A percentile compares a stretch with the other conserved stretches of the same genome.
These are phyloP conservation scores for Coleophoma eucalyptorum DNA, from an alignment of 2,329 filamentous ascomycete genomes.

Conservation along the genomic window DNA sequence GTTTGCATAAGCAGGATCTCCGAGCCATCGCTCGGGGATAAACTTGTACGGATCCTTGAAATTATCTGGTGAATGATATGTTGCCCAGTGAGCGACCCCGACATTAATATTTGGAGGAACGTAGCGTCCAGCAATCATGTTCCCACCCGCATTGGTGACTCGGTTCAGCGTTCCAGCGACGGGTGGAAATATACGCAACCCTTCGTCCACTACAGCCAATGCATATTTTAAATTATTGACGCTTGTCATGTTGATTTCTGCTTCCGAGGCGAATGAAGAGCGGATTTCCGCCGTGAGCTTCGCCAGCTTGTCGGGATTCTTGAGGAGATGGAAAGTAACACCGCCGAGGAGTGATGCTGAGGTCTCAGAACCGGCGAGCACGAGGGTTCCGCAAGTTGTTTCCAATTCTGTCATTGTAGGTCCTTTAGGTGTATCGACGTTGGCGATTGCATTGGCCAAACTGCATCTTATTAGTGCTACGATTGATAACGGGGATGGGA, in stretches of 20 bases:
- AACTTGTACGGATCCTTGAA: constrained; percentile 13
- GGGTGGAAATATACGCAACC: constrained; percentile 31
- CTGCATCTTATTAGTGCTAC: neutral
- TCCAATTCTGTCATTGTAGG: constrained; percentile 9
- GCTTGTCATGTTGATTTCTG: constrained; percentile 8
- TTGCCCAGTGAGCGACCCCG: constrained; percentile 21
- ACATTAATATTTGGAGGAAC: constrained; percentile 13
- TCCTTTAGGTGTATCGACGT: constrained; percentile 18
- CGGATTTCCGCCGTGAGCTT: constrained; percentile 38
- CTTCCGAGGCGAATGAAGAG: constrained; percentile 27
- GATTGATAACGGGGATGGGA: neutral
- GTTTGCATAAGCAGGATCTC: constrained; percentile 10
- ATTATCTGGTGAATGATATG: constrained; percentile 16
- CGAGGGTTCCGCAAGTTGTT: constrained; percentile 13
- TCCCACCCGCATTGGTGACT: constrained; percentile 9
- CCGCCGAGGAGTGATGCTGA: constrained; percentile 35
- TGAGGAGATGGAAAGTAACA: constrained; percentile 20
- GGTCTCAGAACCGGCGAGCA: constrained; percentile 34
- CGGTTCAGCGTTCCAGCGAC: constrained; percentile 11
- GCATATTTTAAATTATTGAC: constrained; percentile 23
- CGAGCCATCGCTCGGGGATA: constrained; percentile 13
- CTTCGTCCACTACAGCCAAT: constrained; percentile 32
- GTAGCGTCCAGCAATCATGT: constrained; percentile 5
- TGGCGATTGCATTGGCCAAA: constrained; percentile 21
- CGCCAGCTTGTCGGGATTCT: constrained; percentile 22